Evolutionary conservation across 352 stramenopile genomes (phyloP).

Genomic region (Globisporangium perplexum): DNA sequence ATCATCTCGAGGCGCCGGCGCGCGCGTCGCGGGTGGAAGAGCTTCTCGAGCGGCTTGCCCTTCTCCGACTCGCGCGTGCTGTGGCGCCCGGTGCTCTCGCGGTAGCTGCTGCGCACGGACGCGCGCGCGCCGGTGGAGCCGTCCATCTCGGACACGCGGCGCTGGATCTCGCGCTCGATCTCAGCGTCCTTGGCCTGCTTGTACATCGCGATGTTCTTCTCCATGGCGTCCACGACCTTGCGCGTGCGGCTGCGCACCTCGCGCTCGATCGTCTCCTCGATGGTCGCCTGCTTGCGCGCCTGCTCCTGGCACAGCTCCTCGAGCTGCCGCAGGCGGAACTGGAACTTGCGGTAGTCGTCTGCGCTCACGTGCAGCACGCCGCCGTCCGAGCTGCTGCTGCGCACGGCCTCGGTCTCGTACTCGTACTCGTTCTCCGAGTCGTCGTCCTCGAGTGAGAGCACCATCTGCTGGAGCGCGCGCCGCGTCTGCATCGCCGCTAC

Average conservation of each 20-base stretch:
- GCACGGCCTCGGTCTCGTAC: constrained; percentile 30
- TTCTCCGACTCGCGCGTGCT: constrained; percentile 33
- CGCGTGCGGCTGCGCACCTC: constrained; percentile 60
- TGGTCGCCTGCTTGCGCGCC: constrained; percentile 56
- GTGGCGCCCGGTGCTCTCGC: constrained; percentile 26
- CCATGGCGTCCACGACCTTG: constrained; percentile 67
- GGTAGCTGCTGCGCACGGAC: constrained; percentile 18
- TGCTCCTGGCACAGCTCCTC: constrained; percentile 73
- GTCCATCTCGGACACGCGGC: constrained; percentile 50
- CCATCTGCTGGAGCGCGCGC: constrained; percentile 80
- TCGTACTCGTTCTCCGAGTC: constrained; percentile 59
- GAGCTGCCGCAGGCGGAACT: constrained; percentile 72
- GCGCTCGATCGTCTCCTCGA: constrained; percentile 75
- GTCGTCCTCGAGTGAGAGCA: constrained; percentile 71
- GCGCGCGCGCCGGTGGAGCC: constrained; percentile 12
- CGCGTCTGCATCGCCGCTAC: constrained; percentile 72
- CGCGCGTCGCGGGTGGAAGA: constrained; percentile 71
- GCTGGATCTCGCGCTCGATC: constrained; percentile 72
- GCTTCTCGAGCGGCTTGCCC: constrained; percentile 60
- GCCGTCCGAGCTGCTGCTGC: constrained; percentile 10
- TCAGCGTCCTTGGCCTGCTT: constrained; percentile 81
- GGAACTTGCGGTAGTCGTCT: constrained; percentile 81
- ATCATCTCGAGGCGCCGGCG: constrained; percentile 54
- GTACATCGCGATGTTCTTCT: constrained; percentile 85
- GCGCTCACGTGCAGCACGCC: constrained; percentile 47